Conservation (phyloP, 1,139 yeast genomes). For the Yamadazyma songkhlaensis region DNA sequence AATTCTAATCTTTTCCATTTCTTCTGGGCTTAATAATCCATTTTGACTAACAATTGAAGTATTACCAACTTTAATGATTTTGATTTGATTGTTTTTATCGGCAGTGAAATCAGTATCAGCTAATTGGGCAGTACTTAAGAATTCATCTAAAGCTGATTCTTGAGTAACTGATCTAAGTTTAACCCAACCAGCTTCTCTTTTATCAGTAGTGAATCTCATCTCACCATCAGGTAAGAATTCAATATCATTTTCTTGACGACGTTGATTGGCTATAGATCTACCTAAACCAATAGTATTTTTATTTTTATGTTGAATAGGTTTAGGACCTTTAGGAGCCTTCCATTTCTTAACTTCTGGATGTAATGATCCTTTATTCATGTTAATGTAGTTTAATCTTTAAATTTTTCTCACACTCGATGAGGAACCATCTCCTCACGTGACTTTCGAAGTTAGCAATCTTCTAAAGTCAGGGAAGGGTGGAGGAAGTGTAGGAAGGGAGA, state of each 20-base stretch:
- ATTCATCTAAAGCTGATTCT: conserved; percentile 91
- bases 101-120: conserved; percentile 97
- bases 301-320: conserved; percentile 80
- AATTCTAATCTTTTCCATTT: conserved; percentile 58
- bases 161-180: conserved; percentile 92
- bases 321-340: conserved; percentile 86
- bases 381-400: background rate
- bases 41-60: conserved; percentile 46
- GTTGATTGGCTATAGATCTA: conserved; percentile 73
- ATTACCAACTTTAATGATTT: conserved; percentile 74
- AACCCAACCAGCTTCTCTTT: conserved; percentile 85
- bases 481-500: too few species aligned
- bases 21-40: conserved; percentile 62
- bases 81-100: conserved; percentile 78
- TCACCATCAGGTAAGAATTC: conserved; percentile 82
- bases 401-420: conserved; percentile 2
- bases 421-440: conserved; percentile 1
- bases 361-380: conserved; percentile 38
- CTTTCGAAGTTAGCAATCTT: too few species aligned
- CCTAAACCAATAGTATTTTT: conserved; percentile 86
- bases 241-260: conserved; percentile 65
- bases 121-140: conserved; percentile 88
- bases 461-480: too few species aligned
- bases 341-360: conserved; percentile 50
- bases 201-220: conserved; percentile 77